Base-by-base conservation (phyloP, 768 basidiomycete species). In the Gymnopilus dilepis region DNA sequence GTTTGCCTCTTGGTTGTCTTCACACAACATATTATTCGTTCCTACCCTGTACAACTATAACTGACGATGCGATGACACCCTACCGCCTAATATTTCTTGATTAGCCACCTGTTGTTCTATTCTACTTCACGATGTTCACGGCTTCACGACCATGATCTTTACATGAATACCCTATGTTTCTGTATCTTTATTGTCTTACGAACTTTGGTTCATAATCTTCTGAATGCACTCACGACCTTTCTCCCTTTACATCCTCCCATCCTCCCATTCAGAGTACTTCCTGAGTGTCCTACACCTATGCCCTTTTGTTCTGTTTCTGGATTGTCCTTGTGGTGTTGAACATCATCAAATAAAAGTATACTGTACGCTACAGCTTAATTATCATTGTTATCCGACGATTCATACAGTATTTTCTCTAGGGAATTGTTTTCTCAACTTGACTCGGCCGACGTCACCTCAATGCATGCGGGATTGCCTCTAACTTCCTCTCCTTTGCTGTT, bases 401-500 rank as follows among this genome's bases (percentile, higher is more conserved):
- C n/a, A n/a, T n/a, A n/a, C n/a, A n/a, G n/a, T n/a, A n/a, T n/a
- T n/a, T n/a, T n/a, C n/a, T n/a, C n/a, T n/a, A n/a, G n/a, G n/a
- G n/a, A n/a, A n/a, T n/a, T n/a, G n/a, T n/a, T n/a, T n/a, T n/a
- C n/a, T n/a, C n/a, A n/a, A n/a, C n/a, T n/a, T n/a, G n/a, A n/a
- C n/a, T n/a, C n/a, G n/a, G n/a, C n/a, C n/a, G n/a, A n/a, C n/a
- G n/a, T n/a, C n/a, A n/a, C n/a, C n/a, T n/a, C n/a, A n/a, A n/a
- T n/a, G n/a, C n/a, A n/a, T 43, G 28, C 41, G 42, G 17, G 5
- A 30, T 34, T 28, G 6, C 17, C n/a, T 17, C 13, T 55, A 40
- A 15, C 47, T n/a, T 53, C 34, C 26, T 70, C 59, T 5, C 67
- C 69, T 12, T 67, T 61, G 21, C 70, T 31, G 34, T 65, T 66